Evolutionary conservation across 768 basidiomycete genomes (phyloP), one percentile per base, ranked within the genome.

Genomic region (Harrya chromipes): DNA sequence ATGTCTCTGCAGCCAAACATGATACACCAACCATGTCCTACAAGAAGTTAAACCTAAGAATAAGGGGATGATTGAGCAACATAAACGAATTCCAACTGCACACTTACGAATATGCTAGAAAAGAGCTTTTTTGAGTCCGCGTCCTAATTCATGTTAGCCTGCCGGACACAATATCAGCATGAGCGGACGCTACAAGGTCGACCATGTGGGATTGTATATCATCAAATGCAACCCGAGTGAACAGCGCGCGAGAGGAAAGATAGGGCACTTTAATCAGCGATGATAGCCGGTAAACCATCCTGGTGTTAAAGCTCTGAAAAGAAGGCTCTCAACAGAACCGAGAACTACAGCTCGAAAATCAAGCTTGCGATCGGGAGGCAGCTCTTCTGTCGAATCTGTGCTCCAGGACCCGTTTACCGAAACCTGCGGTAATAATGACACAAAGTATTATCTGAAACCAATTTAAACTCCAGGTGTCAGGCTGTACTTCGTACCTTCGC

Each of bases 61-160:
- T 2, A 31, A 20, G 37, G 36, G 35, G 4, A 21, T 43, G 7
- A 23, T 1, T 34, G 19, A 45, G 41, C n/a, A 16, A 3, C 3
- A 20, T 3, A 27, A n/a, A 34, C 17, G n/a, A 5, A 27, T 36
- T 7, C 4, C 23, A 39, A 36, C 2, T 37, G 31, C 11, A 4
- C 11, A 64, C 74, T 54, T 54, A 77, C 79, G 54, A 77, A 79
- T 44, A 74, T 72, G 49, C 79, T 69, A 4, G 77, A 79, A 6
- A 78, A 53, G 13, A 79, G 46, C 50, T 52, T 66, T 46, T 69
- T 54, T 9, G 52, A 56, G 3, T 52, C 49, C 12, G 61, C 63
- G 3, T 69, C 69, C 44, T 70, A 63, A 6, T 58, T 54, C 69
- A 75, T 73, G 55, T 77, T 80, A 0, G 78, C 77, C 48, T 73